Percentiles rank a stretch among this genome's conserved stretches.
Conservation (phyloP, 2,329 filamentous ascomycete genomes). For the Xylaria sp. region DNA sequence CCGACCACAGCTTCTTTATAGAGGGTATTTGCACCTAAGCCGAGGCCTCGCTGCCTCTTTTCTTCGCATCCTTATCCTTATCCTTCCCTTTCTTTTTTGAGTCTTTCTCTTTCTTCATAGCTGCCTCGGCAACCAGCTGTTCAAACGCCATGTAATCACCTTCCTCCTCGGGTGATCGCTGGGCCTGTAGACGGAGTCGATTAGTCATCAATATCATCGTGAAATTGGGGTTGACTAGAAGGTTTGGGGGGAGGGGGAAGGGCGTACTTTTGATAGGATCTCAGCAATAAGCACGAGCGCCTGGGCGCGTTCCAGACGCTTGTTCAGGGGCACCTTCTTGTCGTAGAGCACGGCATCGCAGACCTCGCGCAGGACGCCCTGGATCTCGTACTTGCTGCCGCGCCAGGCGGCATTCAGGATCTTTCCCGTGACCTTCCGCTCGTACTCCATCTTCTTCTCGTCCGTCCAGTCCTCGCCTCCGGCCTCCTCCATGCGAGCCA, state of each 20-base stretch:
- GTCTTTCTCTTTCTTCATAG: conserved; percentile 92
- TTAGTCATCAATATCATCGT: conserved; percentile 26
- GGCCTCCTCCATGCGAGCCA: conserved; percentile 94
- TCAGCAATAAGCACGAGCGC: conserved; percentile 89
- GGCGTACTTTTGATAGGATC: conserved; percentile 84
- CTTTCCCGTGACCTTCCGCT: conserved; percentile 95
- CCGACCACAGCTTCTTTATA: conserved; percentile 39
- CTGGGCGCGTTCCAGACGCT: conserved; percentile 90
- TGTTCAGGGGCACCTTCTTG: conserved; percentile 80
- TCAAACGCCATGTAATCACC: conserved; percentile 99
- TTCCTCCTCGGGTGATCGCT: conserved; percentile 92
- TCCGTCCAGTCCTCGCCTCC: conserved; percentile 99
- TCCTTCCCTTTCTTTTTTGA: conserved; percentile 74
- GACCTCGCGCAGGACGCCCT: conserved; percentile 92
- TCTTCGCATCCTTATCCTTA: conserved; percentile 60
- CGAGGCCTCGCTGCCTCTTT: conserved; percentile 38
- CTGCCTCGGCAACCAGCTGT: conserved; percentile 95
- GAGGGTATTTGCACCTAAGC: conserved; percentile 36
- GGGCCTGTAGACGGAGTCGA: conserved; percentile 66
- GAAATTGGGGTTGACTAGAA: too few relatives aligned
- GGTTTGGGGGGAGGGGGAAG: too few relatives aligned
- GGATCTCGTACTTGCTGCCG: conserved; percentile 97
- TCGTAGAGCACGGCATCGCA: conserved; percentile 87
- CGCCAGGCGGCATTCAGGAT: conserved; percentile 97
- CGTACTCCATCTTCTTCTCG: conserved; percentile 94